These are phyloP conservation scores for Blastomyces percursus DNA, from an alignment of 2,329 filamentous ascomycete genomes.

Conservation along the genomic window DNA sequence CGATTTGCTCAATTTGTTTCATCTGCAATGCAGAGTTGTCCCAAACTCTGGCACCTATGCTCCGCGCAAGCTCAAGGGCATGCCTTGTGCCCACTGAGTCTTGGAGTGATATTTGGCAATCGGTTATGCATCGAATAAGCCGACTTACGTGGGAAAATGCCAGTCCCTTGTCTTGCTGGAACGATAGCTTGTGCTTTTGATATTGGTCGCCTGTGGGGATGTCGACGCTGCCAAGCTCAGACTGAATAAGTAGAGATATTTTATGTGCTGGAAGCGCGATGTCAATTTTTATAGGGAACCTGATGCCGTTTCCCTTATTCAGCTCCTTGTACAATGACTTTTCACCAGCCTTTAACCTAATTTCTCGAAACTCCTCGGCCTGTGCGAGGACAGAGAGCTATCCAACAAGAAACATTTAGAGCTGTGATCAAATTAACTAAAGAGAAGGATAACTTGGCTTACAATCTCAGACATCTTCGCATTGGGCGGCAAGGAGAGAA, in stretches of 20 bases:
- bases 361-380: slow-evolving; percentile 60
- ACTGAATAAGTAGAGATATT: slow-evolving; percentile 65
- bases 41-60: slow-evolving; percentile 65
- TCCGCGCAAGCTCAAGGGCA: slow-evolving; percentile 66
- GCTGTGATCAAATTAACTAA: not conserved
- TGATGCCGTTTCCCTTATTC: slow-evolving; percentile 57
- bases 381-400: slow-evolving; percentile 57
- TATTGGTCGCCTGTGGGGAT: slow-evolving; percentile 49
- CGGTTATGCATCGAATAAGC: slow-evolving; percentile 62
- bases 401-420: not conserved
- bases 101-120: slow-evolving; percentile 52
- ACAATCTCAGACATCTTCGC: slow-evolving; percentile 59
- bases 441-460: slow-evolving; percentile 24
- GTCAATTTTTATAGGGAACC: slow-evolving; percentile 59
- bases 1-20: slow-evolving; percentile 70
- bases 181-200: slow-evolving; percentile 45
- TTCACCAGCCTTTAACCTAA: slow-evolving; percentile 60
- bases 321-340: slow-evolving; percentile 59
- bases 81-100: slow-evolving; percentile 59
- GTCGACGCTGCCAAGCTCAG: slow-evolving; percentile 57
- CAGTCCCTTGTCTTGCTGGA: slow-evolving; percentile 48
- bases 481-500: slow-evolving; percentile 52
- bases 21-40: slow-evolving; percentile 72
- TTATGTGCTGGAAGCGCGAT: slow-evolving; percentile 60
- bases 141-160: slow-evolving; percentile 61